These are phyloP conservation scores for Euphorbia lathyris DNA, from an alignment of 345 rosid genomes.

Conservation along the genomic window DNA sequence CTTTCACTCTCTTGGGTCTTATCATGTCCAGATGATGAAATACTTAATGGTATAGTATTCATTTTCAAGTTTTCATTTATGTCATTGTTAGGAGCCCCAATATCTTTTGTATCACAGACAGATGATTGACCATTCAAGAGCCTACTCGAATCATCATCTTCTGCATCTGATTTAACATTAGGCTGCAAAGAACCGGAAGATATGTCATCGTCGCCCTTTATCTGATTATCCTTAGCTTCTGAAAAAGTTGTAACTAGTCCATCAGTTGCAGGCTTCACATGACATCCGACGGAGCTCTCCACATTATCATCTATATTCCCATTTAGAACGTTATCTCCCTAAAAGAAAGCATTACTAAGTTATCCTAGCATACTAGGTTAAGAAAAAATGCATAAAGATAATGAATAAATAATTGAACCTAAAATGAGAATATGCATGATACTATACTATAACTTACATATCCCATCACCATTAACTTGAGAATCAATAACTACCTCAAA, in stretches of 20 bases:
- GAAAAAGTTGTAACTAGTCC: slow-evolving; percentile 21
- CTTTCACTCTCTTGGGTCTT: slow-evolving; percentile 36
- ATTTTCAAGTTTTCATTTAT: slow-evolving; percentile 32
- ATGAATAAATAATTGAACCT: neutral
- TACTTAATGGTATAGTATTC: slow-evolving; percentile 27
- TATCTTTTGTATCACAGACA: slow-evolving; percentile 34
- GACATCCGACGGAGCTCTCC: slow-evolving; percentile 36
- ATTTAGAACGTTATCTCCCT: slow-evolving; percentile 40
- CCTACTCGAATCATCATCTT: slow-evolving; percentile 31
- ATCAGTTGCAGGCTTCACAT: slow-evolving; percentile 33
- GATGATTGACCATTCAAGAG: slow-evolving; percentile 29
- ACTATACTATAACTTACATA: neutral
- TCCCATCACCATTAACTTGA: neutral
- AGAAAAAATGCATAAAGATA: slow-evolving; percentile 5
- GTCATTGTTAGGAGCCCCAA: slow-evolving; percentile 29
- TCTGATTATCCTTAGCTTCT: slow-evolving; percentile 35
- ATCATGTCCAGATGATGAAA: slow-evolving; percentile 36
- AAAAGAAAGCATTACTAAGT: slow-evolving; percentile 19
- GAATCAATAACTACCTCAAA: neutral
- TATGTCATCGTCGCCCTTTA: slow-evolving; percentile 25
- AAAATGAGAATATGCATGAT: neutral
- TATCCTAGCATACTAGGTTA: slow-evolving; percentile 10
- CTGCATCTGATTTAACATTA: slow-evolving; percentile 31
- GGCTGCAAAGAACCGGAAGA: slow-evolving; percentile 27
- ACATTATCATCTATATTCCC: slow-evolving; percentile 32